Evolutionary conservation across 1,139 yeast genomes (phyloP).

Genomic region (Candida tunisiensis): DNA sequence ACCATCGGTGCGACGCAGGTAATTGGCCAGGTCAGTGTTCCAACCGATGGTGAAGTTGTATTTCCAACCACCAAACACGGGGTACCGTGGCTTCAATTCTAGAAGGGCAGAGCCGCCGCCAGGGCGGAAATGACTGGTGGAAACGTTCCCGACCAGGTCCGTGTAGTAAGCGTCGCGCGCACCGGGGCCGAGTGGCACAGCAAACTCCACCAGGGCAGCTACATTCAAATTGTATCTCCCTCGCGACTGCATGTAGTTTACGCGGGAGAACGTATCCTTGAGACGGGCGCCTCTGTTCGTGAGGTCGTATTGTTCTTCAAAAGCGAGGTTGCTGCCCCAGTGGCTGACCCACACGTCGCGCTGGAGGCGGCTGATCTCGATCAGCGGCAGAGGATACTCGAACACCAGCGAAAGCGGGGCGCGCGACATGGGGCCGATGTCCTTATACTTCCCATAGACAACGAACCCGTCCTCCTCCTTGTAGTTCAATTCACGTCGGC

Average conservation of each 20-base stretch:
- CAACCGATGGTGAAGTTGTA: conserved; percentile 93
- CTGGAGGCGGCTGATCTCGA: conserved; percentile 39
- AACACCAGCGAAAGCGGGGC: conserved; percentile 39
- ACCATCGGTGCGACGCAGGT: conserved; percentile 27
- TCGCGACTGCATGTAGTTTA: conserved; percentile 43
- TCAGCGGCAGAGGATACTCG: conserved; percentile 51
- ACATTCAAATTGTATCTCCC: conserved; percentile 21
- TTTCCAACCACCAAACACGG: conserved; percentile 91
- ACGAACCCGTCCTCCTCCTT: conserved; percentile 32
- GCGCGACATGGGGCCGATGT: conserved; percentile 30
- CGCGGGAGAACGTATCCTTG: conserved; percentile 48
- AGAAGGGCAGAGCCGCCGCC: conserved; percentile 24
- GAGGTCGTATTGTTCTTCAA: conserved; percentile 76
- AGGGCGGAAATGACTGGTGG: conserved; percentile 42
- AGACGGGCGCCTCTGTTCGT: conserved; percentile 62
- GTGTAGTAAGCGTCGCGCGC: conserved; percentile 56
- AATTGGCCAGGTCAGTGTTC: conserved; percentile 43
- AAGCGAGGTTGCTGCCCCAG: conserved; percentile 44
- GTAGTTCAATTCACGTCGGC: conserved; percentile 18
- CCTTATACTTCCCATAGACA: conserved; percentile 39
- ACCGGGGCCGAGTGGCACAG: conserved; percentile 36
- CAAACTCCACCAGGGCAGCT: conserved; percentile 22
- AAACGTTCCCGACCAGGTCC: conserved; percentile 90
- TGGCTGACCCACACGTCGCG: conserved; percentile 79
- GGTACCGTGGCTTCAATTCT: conserved; percentile 71